Base-by-base conservation (phyloP, 495 filamentous ascomycete genomes). In the Aspergillus leporis region DNA sequence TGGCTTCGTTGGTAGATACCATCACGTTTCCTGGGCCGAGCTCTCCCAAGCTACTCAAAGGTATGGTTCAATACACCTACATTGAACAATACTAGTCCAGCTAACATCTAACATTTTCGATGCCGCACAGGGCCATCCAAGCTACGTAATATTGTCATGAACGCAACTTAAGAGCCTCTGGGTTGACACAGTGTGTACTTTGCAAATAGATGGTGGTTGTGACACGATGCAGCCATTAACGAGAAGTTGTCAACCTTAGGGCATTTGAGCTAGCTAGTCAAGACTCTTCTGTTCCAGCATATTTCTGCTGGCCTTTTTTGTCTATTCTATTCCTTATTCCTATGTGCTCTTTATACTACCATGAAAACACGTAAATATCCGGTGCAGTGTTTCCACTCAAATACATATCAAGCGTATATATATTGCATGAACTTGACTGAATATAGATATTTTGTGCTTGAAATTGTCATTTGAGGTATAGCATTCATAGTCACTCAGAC, bases 71-170 rank as follows among this genome's bases (percentile, higher is more conserved):
- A 55, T 43, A 28, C 51, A 25, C 32, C 18, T 34, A 38, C 25
- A 13, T n/a, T 32, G 9, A 25, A 13, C 14, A 21, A 40, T 19
- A 19, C 7, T 50, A 19, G 10, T 7, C 14, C 19, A n/a, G 6
- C 3, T 1, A 16, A 18, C n/a, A 16, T 41, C 51, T 53, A 25
- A 53, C 31, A 38, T 19, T 6, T 7, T 9, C 12, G 23, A 4
- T 40, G n/a, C 31, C 21, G 23, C 9, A 46, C 51, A 80, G 77
- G 73, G 69, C 73, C 75, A 76, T 78, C 75, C 74, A 76, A 77
- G 71, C 75, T 80, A 70, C 68, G 60, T 68, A 66, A 61, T 55
- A 68, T 70, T 57, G 62, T 65, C 61, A 69, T 66, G 63, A 61
- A 65, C 61, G 58, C 67, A 40, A 59, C 60, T 62, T 70, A 72